Evolutionary conservation across 176 grass and related monocot species (phyloP).

Genomic region (Bolboschoenus planiculmis): DNA sequence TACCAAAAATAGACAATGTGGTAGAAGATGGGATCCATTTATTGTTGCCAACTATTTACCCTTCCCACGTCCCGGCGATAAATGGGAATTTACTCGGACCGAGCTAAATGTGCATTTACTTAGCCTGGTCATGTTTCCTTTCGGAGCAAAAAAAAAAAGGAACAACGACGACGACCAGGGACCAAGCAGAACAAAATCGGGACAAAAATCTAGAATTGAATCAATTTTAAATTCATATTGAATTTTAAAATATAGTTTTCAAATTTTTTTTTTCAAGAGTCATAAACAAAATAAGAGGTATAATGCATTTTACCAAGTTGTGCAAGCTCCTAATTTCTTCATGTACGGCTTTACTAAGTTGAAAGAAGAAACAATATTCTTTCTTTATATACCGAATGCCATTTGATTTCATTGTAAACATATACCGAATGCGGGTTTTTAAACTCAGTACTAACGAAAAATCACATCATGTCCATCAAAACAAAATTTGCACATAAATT

Average conservation of each 20-base stretch:
- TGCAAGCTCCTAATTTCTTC: not conserved
- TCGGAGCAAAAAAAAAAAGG: too few relatives aligned
- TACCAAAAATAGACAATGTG: not conserved
- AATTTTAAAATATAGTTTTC: too few relatives aligned
- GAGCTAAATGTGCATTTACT: too few relatives aligned
- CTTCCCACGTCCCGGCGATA: not conserved
- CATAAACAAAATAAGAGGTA: not conserved
- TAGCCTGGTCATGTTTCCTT: not conserved
- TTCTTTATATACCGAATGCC: too few relatives aligned
- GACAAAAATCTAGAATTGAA: too few relatives aligned
- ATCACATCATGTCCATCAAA: not conserved
- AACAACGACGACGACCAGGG: too few relatives aligned
- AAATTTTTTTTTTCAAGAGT: too few relatives aligned
- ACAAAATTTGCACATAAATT: not conserved
- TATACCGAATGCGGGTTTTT: not conserved
- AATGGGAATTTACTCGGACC: not conserved
- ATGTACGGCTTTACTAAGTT: not conserved
- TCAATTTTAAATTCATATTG: too few relatives aligned
- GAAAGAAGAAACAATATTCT: not conserved
- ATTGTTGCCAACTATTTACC: not conserved
- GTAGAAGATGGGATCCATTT: not conserved
- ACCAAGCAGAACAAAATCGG: too few relatives aligned
- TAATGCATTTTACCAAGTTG: not conserved
- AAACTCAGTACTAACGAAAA: not conserved
- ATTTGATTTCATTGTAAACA: not conserved